A percentile compares a stretch with the other conserved stretches of the same genome.
Conservation (phyloP, 192 early-diverging fungal species). For the Coemansia reversa region DNA sequence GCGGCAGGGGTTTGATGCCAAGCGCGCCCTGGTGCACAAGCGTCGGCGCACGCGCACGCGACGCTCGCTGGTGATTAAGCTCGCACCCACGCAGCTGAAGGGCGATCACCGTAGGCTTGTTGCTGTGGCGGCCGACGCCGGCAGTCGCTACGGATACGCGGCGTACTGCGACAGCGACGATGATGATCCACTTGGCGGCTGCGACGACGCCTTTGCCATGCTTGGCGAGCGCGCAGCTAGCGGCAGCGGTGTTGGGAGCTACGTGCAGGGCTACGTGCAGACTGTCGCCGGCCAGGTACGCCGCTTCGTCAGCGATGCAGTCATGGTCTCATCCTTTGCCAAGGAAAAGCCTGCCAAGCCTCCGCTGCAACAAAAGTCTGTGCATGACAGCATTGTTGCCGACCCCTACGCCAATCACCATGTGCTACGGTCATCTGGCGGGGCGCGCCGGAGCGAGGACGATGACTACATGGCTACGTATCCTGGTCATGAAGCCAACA, state of each 20-base stretch:
- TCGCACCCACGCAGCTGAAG: slow-evolving; percentile 48
- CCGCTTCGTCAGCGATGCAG: slow-evolving; percentile 38
- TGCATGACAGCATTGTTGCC: slow-evolving; percentile 19
- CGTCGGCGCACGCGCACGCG: slow-evolving; percentile 18
- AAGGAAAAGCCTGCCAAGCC: slow-evolving; percentile 14
- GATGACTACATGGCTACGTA: not conserved
- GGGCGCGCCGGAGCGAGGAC: not conserved
- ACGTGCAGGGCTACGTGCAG: slow-evolving; percentile 47
- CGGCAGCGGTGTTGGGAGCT: slow-evolving; percentile 27
- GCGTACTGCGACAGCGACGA: slow-evolving; percentile 28
- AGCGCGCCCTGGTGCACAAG: slow-evolving; percentile 5
- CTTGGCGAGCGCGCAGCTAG: slow-evolving; percentile 6
- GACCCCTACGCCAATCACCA: slow-evolving; percentile 36
- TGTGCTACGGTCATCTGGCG: not conserved
- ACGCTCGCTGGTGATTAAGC: slow-evolving; percentile 49
- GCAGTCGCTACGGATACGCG: slow-evolving; percentile 11
- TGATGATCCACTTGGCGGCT: slow-evolving; percentile 28
- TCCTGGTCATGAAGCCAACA: not conserved
- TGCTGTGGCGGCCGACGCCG: slow-evolving; percentile 13
- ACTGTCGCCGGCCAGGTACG: slow-evolving; percentile 53
- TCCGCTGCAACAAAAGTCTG: slow-evolving; percentile 9
- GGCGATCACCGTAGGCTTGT: slow-evolving; percentile 45
- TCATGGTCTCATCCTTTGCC: slow-evolving; percentile 27
- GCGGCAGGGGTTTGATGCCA: slow-evolving; percentile 1
- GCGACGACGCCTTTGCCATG: slow-evolving; percentile 16